Conservation (phyloP, 768 basidiomycete genomes). For the Rhizopogon vesiculosus region DNA sequence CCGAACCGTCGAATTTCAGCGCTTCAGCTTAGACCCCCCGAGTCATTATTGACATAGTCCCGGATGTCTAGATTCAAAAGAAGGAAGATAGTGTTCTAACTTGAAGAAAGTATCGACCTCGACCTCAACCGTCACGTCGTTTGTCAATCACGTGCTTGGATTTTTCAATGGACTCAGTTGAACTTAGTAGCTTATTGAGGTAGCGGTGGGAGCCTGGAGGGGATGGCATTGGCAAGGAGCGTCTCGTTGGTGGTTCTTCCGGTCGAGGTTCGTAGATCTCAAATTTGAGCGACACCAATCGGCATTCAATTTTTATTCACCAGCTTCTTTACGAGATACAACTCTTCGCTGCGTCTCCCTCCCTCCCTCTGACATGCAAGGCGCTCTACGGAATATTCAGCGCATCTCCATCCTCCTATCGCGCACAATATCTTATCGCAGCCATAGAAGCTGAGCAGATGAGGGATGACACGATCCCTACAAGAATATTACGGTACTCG, state of each 20-base stretch:
- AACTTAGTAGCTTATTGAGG: too few relatives aligned
- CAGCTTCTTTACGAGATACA: constrained; percentile 82
- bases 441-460: constrained; percentile 17
- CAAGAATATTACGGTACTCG: constrained; percentile 44
- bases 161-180: too few relatives aligned
- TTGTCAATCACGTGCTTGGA: too few relatives aligned
- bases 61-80: too few relatives aligned
- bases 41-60: too few relatives aligned
- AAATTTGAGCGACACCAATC: not conserved
- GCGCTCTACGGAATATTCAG: constrained; percentile 51
- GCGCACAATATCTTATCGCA: constrained; percentile 61
- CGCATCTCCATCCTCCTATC: constrained; percentile 50
- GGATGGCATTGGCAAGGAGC: not conserved
- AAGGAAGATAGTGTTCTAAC: too few relatives aligned
- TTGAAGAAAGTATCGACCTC: too few relatives aligned
- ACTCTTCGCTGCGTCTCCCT: constrained; percentile 58
- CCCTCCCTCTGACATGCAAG: constrained; percentile 56
- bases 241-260: constrained; percentile 24
- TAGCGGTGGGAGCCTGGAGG: too few relatives aligned
- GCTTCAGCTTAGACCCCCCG: too few relatives aligned
- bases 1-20: too few relatives aligned
- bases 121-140: too few relatives aligned
- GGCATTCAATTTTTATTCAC: constrained; percentile 7
- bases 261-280: constrained; percentile 26
- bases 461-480: constrained; percentile 24